phyloP scores from a whole-genome alignment of 805 yeast species.

The Candida dendrica region DNA sequence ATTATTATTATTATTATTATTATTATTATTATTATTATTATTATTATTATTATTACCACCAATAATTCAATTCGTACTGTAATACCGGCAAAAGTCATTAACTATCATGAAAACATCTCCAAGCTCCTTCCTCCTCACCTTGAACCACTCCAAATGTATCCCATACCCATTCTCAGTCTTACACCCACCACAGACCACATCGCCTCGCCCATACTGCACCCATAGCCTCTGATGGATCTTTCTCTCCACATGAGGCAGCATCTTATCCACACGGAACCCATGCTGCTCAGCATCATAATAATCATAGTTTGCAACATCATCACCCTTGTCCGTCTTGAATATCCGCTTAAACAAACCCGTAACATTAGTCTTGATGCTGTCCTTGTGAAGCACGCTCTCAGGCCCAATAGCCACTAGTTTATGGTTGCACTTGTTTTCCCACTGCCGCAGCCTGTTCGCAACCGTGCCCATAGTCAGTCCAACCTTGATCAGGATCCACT shows the following conservation, averaged over 20 bases:
- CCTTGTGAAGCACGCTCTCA: not conserved
- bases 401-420: conserved; percentile 11
- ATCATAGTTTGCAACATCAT: not conserved
- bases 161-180: not conserved
- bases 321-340: too few relatives aligned
- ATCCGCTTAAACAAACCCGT: not conserved
- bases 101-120: not conserved
- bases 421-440: conserved; percentile 20
- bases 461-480: conserved; percentile 19
- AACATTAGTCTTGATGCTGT: not conserved
- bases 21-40: too few relatives aligned
- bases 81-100: not conserved
- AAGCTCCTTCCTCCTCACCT: not conserved
- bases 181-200: conserved; percentile 19
- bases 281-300: conserved; percentile 3
- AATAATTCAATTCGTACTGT: not conserved
- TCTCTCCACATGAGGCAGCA: conserved; percentile 12
- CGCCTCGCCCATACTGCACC: conserved; percentile 14
- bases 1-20: too few relatives aligned
- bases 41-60: too few relatives aligned
- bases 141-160: not conserved
- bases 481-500: conserved; percentile 15
- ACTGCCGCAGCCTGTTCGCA: conserved; percentile 11
- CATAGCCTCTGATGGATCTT: conserved; percentile 12
- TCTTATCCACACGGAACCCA: conserved; percentile 11